Conservation (phyloP, 129 eudicot genomes). For the Centaurea solstitialis region DNA sequence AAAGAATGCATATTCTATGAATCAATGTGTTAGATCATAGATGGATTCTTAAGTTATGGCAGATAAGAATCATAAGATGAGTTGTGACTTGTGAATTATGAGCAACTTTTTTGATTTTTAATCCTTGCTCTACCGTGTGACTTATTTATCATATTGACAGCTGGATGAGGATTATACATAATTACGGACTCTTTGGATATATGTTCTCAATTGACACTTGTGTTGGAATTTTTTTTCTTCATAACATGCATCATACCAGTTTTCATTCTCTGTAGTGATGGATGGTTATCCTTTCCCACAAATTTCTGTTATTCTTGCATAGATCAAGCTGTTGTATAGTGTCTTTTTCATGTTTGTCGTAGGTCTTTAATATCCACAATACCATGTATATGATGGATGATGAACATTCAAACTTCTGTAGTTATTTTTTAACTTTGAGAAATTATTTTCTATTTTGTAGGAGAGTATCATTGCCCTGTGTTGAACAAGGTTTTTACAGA, state of each 20-base stretch:
- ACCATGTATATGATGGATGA: not conserved
- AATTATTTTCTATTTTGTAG: constrained; percentile 39
- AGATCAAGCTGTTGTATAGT: not conserved
- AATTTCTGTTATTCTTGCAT: constrained; percentile 1
- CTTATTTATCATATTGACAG: not conserved
- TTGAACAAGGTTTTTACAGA: constrained; percentile 95
- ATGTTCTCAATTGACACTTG: not conserved
- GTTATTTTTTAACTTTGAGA: not conserved
- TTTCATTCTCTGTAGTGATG: not conserved
- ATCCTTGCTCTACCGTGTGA: not conserved
- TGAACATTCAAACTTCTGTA: not conserved
- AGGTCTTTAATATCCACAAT: not conserved
- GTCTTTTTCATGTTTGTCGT: not conserved
- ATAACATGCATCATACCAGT: not conserved
- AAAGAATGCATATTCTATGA: not conserved
- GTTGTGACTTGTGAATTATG: not conserved
- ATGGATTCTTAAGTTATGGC: not conserved
- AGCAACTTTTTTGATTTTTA: no score
- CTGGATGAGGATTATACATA: not conserved
- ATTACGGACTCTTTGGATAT: not conserved
- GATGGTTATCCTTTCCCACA: not conserved
- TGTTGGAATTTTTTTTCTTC: not conserved
- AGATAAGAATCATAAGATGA: not conserved
- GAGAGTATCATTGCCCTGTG: constrained; percentile 95
- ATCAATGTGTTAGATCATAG: not conserved